These are phyloP conservation scores for Penicillium canescens DNA, from an alignment of 495 filamentous ascomycete genomes.

Conservation along the genomic window DNA sequence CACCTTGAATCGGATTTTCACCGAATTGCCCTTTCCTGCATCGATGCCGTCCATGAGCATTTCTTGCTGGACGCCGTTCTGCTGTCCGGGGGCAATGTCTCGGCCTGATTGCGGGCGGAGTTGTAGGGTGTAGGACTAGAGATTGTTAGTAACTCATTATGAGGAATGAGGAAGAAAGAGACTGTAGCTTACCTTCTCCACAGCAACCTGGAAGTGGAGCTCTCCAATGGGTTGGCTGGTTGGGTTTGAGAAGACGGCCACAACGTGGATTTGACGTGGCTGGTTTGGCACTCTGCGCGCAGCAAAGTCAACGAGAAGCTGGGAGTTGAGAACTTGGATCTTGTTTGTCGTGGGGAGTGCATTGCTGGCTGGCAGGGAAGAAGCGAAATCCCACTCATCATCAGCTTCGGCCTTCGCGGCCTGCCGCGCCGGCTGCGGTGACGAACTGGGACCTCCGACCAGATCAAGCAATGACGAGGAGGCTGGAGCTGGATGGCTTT, in stretches of 20 bases:
- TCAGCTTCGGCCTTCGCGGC: slow-evolving; percentile 35
- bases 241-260: slow-evolving; percentile 75
- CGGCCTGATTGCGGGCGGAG: slow-evolving; percentile 83
- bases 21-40: slow-evolving; percentile 65
- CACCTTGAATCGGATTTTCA: slow-evolving; percentile 88
- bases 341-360: slow-evolving; percentile 56
- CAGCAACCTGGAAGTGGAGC: slow-evolving; percentile 87
- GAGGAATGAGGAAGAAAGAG: not conserved
- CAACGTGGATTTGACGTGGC: slow-evolving; percentile 54
- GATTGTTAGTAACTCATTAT: not conserved
- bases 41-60: slow-evolving; percentile 76
- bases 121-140: slow-evolving; percentile 70
- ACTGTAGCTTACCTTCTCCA: slow-evolving; percentile 72
- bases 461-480: slow-evolving; percentile 50
- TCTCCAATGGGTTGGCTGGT: slow-evolving; percentile 69
- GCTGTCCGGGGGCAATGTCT: slow-evolving; percentile 69
- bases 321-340: slow-evolving; percentile 59
- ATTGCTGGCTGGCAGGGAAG: slow-evolving; percentile 69
- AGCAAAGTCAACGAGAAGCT: slow-evolving; percentile 54
- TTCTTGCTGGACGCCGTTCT: slow-evolving; percentile 76
- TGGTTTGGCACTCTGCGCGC: slow-evolving; percentile 38
- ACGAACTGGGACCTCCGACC: slow-evolving; percentile 19
- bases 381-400: slow-evolving; percentile 94
- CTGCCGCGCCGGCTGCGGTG: slow-evolving; percentile 25
- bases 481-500: slow-evolving; percentile 21